A percentile compares a stretch with the other conserved stretches of the same genome.
Conservation (phyloP, 2,329 filamentous ascomycete genomes). For the Leptodontidium sp. region DNA sequence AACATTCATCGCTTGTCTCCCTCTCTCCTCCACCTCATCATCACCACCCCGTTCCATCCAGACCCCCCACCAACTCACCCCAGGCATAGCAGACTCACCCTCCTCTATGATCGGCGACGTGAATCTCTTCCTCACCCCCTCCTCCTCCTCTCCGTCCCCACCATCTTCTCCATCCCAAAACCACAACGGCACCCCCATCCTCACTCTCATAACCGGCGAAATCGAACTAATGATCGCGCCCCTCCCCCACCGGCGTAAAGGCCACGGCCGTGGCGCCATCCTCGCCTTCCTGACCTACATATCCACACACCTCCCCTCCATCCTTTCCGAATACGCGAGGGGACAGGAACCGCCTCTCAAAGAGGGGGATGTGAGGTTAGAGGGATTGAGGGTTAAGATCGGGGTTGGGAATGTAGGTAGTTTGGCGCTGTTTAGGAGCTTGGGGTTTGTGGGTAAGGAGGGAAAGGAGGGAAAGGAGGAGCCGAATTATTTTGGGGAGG, state of each 20-base stretch:
- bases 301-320: slow-evolving; percentile 55
- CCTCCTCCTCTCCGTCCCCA: slow-evolving; percentile 50
- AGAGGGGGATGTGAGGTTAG: slow-evolving; percentile 34
- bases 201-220: slow-evolving; percentile 68
- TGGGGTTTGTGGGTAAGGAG: slow-evolving; percentile 59
- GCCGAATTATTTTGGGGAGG: slow-evolving; percentile 72
- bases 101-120: slow-evolving; percentile 75
- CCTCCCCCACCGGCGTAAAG: slow-evolving; percentile 62
- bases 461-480: slow-evolving; percentile 52
- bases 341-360: slow-evolving; percentile 11
- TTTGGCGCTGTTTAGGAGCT: slow-evolving; percentile 65
- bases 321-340: slow-evolving; percentile 64
- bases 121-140: slow-evolving; percentile 78
- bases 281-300: slow-evolving; percentile 76
- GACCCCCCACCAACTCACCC: not conserved
- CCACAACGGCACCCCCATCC: slow-evolving; percentile 45
- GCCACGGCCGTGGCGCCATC: slow-evolving; percentile 72
- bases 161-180: slow-evolving; percentile 13
- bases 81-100: slow-evolving; percentile 58
- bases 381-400: slow-evolving; percentile 68
- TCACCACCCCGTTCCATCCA: not conserved
- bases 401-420: slow-evolving; percentile 63
- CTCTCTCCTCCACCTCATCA: slow-evolving; percentile 7
- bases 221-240: slow-evolving; percentile 88
- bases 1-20: slow-evolving; percentile 83